A percentile compares a stretch with the other conserved stretches of the same genome.
These are phyloP conservation scores for Ocimum tenuiflorum DNA, from an alignment of 257 asterid species.

Conservation along the genomic window DNA sequence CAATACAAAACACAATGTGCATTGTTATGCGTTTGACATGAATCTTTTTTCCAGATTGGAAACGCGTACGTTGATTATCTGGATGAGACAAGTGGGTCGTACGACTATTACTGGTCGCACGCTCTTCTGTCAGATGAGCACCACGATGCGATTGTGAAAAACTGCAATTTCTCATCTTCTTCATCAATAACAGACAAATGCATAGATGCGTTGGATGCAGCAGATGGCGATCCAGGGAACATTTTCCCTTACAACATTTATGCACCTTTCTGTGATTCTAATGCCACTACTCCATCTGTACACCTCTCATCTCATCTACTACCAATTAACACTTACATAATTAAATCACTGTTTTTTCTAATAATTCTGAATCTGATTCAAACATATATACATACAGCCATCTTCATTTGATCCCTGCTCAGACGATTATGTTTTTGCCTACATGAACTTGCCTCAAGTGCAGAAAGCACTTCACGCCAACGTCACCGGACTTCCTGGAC, in stretches of 20 bases:
- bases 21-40: neutral
- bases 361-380: neutral
- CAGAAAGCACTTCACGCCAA: constrained; percentile 45
- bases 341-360: neutral
- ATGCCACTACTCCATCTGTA: neutral
- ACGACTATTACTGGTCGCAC: constrained; percentile 41
- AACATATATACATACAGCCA: constrained; percentile 20
- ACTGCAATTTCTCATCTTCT: constrained; percentile 38
- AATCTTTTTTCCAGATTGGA: constrained; percentile 45
- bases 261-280: constrained; percentile 36
- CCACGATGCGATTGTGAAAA: constrained; percentile 25
- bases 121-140: constrained; percentile 49
- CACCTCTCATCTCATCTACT: neutral
- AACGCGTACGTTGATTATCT: constrained; percentile 36
- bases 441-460: constrained; percentile 38
- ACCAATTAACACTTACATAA: neutral
- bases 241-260: constrained; percentile 34
- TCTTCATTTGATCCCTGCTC: constrained; percentile 46
- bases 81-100: constrained; percentile 17
- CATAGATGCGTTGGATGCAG: neutral
- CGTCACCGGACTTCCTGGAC: constrained; percentile 31
- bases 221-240: neutral
- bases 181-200: constrained; percentile 20
- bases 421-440: constrained; percentile 18
- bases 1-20: neutral